A percentile compares a stretch with the other conserved stretches of the same genome.
Evolutionary conservation across 2,329 filamentous ascomycete species (phyloP).

Genomic region (Orbilia quercus): DNA sequence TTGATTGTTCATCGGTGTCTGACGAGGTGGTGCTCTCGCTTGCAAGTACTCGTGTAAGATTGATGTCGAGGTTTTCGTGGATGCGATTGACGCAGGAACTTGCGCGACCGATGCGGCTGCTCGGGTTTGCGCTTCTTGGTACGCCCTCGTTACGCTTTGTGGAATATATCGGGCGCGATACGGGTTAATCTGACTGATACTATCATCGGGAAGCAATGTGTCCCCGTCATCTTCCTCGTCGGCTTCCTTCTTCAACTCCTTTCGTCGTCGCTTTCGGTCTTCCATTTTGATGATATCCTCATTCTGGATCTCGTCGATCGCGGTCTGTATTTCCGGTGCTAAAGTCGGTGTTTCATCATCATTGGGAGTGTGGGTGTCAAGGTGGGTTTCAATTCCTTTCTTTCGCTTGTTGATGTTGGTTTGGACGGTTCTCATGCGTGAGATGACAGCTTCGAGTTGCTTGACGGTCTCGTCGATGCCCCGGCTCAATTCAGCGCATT

Average conservation of each 20-base stretch:
- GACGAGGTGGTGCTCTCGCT: constrained; percentile 41
- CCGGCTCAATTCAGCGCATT: constrained; percentile 42
- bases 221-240: constrained; percentile 48
- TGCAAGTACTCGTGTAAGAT: constrained; percentile 42
- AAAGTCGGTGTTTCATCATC: constrained; percentile 39
- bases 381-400: constrained; percentile 38
- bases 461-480: constrained; percentile 51
- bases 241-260: constrained; percentile 38
- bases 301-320: constrained; percentile 50
- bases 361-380: constrained; percentile 34
- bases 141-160: constrained; percentile 42
- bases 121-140: constrained; percentile 47
- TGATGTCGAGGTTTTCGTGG: constrained; percentile 47
- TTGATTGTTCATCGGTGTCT: constrained; percentile 20
- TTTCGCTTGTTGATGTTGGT: constrained; percentile 44
- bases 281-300: constrained; percentile 55
- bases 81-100: constrained; percentile 38
- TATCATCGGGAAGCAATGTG: constrained; percentile 47
- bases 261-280: constrained; percentile 38
- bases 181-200: constrained; percentile 51
- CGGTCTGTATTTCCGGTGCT: constrained; percentile 44
- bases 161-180: constrained; percentile 45
- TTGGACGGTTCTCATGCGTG: constrained; percentile 44
- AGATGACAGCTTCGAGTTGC: constrained; percentile 35
- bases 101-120: constrained; percentile 36